Percentiles rank a stretch among this genome's conserved stretches.
These are phyloP conservation scores for Allomyces javanicus DNA, from an alignment of 192 early-diverging fungal species.

Conservation along the genomic window DNA sequence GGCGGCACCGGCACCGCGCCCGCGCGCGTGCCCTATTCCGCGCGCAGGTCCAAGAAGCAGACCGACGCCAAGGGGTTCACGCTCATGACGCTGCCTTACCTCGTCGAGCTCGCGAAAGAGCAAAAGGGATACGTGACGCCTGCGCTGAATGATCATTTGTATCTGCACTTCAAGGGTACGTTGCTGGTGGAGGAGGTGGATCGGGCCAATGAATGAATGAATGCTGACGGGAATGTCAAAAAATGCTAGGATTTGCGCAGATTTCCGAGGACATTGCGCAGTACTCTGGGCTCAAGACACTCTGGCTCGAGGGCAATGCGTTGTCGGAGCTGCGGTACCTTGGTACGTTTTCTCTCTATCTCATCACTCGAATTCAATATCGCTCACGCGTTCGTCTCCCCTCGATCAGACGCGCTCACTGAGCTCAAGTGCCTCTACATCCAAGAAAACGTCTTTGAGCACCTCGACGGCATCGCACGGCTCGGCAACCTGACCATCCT, in stretches of 20 bases:
- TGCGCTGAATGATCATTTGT: constrained; percentile 35
- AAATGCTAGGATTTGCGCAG: constrained; percentile 24
- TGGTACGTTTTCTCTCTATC: constrained; percentile 6
- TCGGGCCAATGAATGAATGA: too few species aligned
- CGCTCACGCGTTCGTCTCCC: background rate
- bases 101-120: constrained; percentile 35
- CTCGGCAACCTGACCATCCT: constrained; percentile 27
- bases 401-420: background rate
- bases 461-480: constrained; percentile 18
- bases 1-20: too few species aligned
- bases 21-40: too few species aligned
- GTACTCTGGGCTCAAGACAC: constrained; percentile 26
- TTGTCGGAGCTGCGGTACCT: constrained; percentile 26
- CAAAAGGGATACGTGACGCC: constrained; percentile 38
- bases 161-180: constrained; percentile 42
- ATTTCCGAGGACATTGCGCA: constrained; percentile 28
- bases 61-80: constrained; percentile 10
- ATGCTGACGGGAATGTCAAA: background rate
- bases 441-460: constrained; percentile 35
- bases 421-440: constrained; percentile 12
- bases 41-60: background rate
- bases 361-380: background rate
- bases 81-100: constrained; percentile 29
- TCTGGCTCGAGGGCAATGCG: constrained; percentile 43
- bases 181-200: background rate